Base-by-base conservation (phyloP, 106 monocot species). In the Narthecium ossifragum region DNA sequence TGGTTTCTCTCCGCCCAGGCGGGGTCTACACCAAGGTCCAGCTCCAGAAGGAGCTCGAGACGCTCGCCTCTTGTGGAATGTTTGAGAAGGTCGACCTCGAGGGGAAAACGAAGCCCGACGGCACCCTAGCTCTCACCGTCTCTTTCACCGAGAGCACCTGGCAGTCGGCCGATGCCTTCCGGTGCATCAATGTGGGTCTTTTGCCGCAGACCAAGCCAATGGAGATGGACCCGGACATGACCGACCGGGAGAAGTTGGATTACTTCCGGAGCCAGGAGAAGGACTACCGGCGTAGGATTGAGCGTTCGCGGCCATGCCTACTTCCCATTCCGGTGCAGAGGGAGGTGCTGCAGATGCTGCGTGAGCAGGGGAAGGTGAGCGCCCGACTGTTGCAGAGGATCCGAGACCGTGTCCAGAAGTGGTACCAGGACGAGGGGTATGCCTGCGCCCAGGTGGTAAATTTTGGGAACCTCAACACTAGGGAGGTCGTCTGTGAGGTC, bases 381-480 rank as follows among this genome's bases (percentile, higher is more conserved):
- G 98, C 98, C 8, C 73, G 98, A 76, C 29, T 91, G 73, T 66
- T 98, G 73, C 98, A 98, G 71, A 73, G 71, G 76, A 98, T 98
- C 46, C 57, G 91, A 43, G 98, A 98, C 34, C 58, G 79, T 45
- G 98, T 98, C 51, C 98, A 91, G 79, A 91, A 70, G 55, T 98
- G 98, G 98, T 98, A 98, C 64, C 91, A 87, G 25, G 91, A 91
- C 23, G 91, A 98, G 64, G 98, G 98, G 22, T 98, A 91, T 72
- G 87, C 87, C 1, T 98, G 98, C 47, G 98, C 98, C 0, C 84
- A 91, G 69, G 91, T 98, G 31, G 98, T 98, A 3, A 98, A 98
- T 63, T 98, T 98, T 62, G 98, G 98, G 9, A 98, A 98, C 29
- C 34, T 98, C 52, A 98, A 91, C 57, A 98, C 91, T 0, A 86